Evolutionary conservation across 805 yeast species (phyloP), one percentile per base, ranked within the genome.

Genomic region (Kluyveromyces nonfermentans): DNA sequence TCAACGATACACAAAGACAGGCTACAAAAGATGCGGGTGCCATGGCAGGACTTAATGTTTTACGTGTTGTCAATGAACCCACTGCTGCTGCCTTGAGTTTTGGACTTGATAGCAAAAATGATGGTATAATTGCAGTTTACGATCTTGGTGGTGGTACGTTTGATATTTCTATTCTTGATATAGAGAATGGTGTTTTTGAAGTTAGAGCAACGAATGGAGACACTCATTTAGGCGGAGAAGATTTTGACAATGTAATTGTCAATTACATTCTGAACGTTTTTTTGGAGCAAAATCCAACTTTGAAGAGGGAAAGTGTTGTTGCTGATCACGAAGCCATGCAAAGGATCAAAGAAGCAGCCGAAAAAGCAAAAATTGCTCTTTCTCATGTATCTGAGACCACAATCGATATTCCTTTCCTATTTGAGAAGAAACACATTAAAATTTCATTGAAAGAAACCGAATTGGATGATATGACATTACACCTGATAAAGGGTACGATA

Each of bases 61-160:
- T 83, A 53, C 70, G 94, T 61, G 88, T 84, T 37, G 74, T 84
- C 28, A 84, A 84, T 62, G 93, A 84, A 63, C 93, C 93, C 34
- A 84, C 93, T 19, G 90, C 90, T 9, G 90, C 93, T 22, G 90
- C 90, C 14, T 71, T 84, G 54, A 88, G 90, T 34, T 84, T 83
- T 59, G 93, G 93, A 37, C 67, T 82, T 22, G 84, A 80, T 51
- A 71, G 73, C 54, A 69, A 71, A 43, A 64, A 63, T 36, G 56
- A 62, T 36, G 71, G 71, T 4, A 52, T 70, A 19, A 63, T 70
- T 37, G 74, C 74, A 9, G 74, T 71, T 35, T 84, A 80, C 57
- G 94, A 84, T 64, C 72, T 84, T 52, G 93, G 93, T 53, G 93
- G 93, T 47, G 93, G 93, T 47, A 84, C 93, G 34, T 84, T 84